These are phyloP conservation scores for Penicillium pulvis DNA, from an alignment of 495 filamentous ascomycete genomes.

Conservation along the genomic window DNA sequence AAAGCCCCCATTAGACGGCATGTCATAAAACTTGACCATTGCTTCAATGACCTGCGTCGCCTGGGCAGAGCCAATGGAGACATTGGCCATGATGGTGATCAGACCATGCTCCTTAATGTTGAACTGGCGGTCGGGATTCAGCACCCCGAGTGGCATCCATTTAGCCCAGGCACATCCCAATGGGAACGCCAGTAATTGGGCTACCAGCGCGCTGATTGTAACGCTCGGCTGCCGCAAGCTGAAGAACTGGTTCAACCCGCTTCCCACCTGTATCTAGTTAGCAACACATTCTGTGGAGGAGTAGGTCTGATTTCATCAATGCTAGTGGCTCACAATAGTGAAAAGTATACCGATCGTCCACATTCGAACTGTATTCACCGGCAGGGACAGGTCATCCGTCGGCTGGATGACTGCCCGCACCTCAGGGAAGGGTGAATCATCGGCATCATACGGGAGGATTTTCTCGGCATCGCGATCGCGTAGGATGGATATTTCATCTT, in stretches of 20 bases:
- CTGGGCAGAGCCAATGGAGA: slow-evolving; percentile 64
- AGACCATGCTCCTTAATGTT: slow-evolving; percentile 81
- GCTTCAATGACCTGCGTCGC: slow-evolving; percentile 71
- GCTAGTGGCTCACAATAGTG: slow-evolving; percentile 46
- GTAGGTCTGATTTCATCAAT: neutral
- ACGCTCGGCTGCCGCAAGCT: slow-evolving; percentile 62
- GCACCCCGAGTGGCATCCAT: slow-evolving; percentile 53
- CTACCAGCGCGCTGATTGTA: slow-evolving; percentile 65
- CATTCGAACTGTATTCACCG: slow-evolving; percentile 69
- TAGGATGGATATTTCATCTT: slow-evolving; percentile 29
- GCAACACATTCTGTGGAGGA: neutral
- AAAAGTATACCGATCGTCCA: slow-evolving; percentile 72
- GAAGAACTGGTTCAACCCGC: slow-evolving; percentile 73
- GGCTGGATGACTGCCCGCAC: slow-evolving; percentile 49
- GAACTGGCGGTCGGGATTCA: slow-evolving; percentile 73
- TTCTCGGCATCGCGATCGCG: slow-evolving; percentile 40
- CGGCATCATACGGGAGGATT: slow-evolving; percentile 49
- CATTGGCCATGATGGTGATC: slow-evolving; percentile 72
- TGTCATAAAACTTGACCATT: slow-evolving; percentile 65
- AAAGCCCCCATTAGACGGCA: slow-evolving; percentile 68
- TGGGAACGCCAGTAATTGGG: slow-evolving; percentile 72
- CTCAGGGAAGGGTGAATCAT: slow-evolving; percentile 73
- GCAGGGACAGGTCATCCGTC: slow-evolving; percentile 66
- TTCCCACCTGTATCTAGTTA: slow-evolving; percentile 47
- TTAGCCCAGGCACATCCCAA: slow-evolving; percentile 63